phyloP scores from a whole-genome alignment of 169 alveolate genomes.

The Cryptosporidium xiaoi region DNA sequence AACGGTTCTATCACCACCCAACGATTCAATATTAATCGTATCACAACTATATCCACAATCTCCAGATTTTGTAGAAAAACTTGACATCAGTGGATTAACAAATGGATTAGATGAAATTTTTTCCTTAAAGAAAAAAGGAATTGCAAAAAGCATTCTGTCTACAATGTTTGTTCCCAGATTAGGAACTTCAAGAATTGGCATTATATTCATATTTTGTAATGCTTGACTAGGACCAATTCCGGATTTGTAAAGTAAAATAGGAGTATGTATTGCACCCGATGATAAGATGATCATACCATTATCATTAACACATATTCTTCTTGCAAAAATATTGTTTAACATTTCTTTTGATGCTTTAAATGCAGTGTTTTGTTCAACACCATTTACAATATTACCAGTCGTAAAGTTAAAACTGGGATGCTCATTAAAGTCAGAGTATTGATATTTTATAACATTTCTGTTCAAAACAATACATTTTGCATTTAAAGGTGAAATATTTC shows the following conservation, averaged over 20 bases:
- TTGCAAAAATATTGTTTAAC: slow-evolving; percentile 41
- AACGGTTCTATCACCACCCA: slow-evolving; percentile 78
- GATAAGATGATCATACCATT: slow-evolving; percentile 77
- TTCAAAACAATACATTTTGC: slow-evolving; percentile 63
- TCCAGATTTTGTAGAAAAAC: slow-evolving; percentile 21
- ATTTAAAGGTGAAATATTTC: background rate
- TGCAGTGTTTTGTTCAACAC: background rate
- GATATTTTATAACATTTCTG: background rate
- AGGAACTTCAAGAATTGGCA: slow-evolving; percentile 70
- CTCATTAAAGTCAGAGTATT: slow-evolving; percentile 25
- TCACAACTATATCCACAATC: slow-evolving; percentile 66
- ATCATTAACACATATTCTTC: slow-evolving; percentile 72
- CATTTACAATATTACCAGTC: background rate
- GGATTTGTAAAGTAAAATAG: slow-evolving; percentile 70
- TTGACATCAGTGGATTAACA: slow-evolving; percentile 64
- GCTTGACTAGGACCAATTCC: slow-evolving; percentile 78
- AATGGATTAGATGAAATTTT: slow-evolving; percentile 30
- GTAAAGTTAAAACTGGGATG: slow-evolving; percentile 31
- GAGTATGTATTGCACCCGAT: slow-evolving; percentile 80
- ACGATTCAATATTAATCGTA: slow-evolving; percentile 71
- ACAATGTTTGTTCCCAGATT: slow-evolving; percentile 76
- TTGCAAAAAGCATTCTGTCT: slow-evolving; percentile 77
- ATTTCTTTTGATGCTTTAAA: slow-evolving; percentile 31
- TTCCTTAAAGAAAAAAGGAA: slow-evolving; percentile 73
- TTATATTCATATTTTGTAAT: slow-evolving; percentile 55